These are phyloP conservation scores for Taphrina pruni DNA, from an alignment of 1,139 yeast genomes.

Conservation along the genomic window DNA sequence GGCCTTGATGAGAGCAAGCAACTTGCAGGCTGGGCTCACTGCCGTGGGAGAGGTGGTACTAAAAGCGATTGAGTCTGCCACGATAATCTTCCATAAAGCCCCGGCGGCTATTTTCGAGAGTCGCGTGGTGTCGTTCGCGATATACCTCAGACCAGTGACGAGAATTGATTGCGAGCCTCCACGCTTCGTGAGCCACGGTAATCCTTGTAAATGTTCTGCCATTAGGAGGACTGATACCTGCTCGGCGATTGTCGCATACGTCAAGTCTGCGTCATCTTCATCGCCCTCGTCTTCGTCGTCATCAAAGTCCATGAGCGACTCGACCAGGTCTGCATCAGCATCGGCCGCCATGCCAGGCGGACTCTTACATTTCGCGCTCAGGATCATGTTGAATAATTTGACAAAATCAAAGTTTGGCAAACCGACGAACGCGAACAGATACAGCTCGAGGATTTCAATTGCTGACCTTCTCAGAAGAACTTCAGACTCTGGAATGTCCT, in stretches of 20 bases:
- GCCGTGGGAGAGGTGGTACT: background rate
- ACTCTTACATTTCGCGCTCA: background rate
- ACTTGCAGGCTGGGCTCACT: conserved; percentile 5
- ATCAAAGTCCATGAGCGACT: background rate
- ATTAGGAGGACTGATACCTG: conserved; percentile 7
- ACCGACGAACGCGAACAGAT: conserved; percentile 15
- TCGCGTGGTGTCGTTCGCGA: background rate
- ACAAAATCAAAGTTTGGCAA: conserved; percentile 32
- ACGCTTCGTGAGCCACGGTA: conserved; percentile 26
- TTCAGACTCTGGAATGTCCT: background rate
- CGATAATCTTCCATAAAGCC: background rate
- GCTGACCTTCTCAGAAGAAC: conserved; percentile 15
- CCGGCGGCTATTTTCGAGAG: background rate
- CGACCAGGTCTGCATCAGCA: background rate
- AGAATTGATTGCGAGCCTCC: conserved; percentile 19
- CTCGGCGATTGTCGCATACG: conserved; percentile 1
- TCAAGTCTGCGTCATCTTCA: background rate
- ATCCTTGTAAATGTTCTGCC: conserved; percentile 3
- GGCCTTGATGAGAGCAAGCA: conserved; percentile 16
- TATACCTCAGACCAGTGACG: background rate
- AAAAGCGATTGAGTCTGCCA: conserved; percentile 26
- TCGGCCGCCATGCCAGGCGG: background rate
- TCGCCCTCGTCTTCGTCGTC: background rate
- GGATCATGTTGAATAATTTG: conserved; percentile 11
- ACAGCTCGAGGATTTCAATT: background rate